Percentiles rank a stretch among this genome's conserved stretches.
Evolutionary conservation across 23 red algal genomes (phyloP).

Genomic region (Agarophyton chilense): DNA sequence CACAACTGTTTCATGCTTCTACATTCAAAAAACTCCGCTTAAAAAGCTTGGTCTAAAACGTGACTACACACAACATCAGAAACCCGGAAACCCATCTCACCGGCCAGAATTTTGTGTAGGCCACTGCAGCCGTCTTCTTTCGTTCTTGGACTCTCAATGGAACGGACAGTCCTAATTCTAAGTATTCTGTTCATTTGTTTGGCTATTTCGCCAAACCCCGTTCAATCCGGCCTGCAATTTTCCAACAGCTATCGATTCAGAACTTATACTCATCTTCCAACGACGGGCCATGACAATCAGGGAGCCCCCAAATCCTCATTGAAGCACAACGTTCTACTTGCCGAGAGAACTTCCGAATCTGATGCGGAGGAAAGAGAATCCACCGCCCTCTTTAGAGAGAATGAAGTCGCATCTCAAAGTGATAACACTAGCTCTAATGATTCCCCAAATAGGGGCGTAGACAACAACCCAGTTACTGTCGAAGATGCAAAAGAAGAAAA

Average conservation of each 20-base stretch:
- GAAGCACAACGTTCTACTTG: background rate
- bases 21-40: too few relatives aligned
- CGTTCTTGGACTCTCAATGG: background rate
- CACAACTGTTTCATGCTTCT: too few relatives aligned
- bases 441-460: background rate
- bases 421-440: background rate
- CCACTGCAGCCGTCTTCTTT: too few relatives aligned
- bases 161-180: background rate
- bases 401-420: background rate
- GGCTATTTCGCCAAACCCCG: background rate
- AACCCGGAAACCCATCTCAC: background rate
- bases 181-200: background rate
- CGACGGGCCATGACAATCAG: background rate
- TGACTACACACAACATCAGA: too few relatives aligned
- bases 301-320: background rate
- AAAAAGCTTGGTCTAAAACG: too few relatives aligned
- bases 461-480: background rate
- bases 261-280: background rate
- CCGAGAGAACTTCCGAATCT: background rate
- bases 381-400: background rate
- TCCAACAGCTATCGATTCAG: background rate
- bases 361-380: background rate
- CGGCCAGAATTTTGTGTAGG: too few relatives aligned
- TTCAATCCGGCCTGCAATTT: background rate
- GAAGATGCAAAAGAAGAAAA: background rate